Conservation (phyloP, 2,329 filamentous ascomycete genomes). For the Cryphonectria carpinicola region DNA sequence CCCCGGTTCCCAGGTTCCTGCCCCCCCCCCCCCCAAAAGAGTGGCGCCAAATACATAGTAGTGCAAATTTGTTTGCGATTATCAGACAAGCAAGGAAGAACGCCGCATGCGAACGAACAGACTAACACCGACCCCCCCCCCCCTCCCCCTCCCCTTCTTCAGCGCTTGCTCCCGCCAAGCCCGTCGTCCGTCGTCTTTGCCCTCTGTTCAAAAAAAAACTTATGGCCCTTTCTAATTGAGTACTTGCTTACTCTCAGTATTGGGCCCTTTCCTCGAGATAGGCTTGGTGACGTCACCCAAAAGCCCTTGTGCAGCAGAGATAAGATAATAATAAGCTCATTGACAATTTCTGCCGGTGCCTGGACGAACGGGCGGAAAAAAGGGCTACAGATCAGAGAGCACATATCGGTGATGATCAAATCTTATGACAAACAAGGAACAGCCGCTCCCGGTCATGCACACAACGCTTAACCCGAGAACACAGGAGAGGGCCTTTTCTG, state of each 20-base stretch:
- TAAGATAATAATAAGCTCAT: background rate
- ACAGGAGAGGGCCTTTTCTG: background rate
- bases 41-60: background rate
- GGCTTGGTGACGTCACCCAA: background rate
- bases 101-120: background rate
- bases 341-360: background rate
- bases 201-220: background rate
- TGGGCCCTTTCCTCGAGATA: background rate
- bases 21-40: background rate
- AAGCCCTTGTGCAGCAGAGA: background rate
- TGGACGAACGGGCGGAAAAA: background rate
- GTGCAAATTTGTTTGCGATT: background rate
- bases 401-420: conserved; percentile 3
- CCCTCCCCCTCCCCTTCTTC: background rate
- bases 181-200: background rate
- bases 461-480: background rate
- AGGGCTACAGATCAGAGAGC: no score
- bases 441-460: background rate
- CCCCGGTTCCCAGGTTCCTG: background rate
- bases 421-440: background rate
- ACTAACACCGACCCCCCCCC: no score
- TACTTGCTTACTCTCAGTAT: background rate
- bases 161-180: background rate
- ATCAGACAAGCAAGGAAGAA: background rate
- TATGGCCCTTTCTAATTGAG: background rate